Percentiles rank a stretch among this genome's conserved stretches.
Conservation (phyloP, 2,329 filamentous ascomycete genomes). For the Alternaria sp. region DNA sequence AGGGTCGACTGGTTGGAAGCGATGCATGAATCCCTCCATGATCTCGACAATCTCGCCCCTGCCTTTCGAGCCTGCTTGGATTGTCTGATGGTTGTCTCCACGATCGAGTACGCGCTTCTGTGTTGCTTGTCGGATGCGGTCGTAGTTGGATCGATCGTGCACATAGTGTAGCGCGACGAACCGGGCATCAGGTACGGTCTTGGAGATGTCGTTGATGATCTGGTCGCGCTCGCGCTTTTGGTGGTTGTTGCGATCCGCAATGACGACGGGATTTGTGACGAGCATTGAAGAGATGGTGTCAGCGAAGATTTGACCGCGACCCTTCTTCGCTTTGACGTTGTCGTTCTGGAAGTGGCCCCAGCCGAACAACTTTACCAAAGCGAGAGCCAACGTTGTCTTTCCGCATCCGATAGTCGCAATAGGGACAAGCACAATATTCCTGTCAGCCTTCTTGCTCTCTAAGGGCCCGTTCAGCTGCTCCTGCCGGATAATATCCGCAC, state of each 20-base stretch:
- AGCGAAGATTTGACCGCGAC: conserved; percentile 79
- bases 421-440: conserved; percentile 82
- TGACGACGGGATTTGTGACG: conserved; percentile 71
- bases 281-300: conserved; percentile 71
- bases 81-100: conserved; percentile 97
- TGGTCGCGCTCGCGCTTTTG: conserved; percentile 86
- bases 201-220: conserved; percentile 77
- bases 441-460: conserved; percentile 61
- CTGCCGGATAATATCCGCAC: conserved; percentile 82
- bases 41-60: conserved; percentile 79
- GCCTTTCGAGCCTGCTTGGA: conserved; percentile 80
- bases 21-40: conserved; percentile 90
- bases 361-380: conserved; percentile 79
- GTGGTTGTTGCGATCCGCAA: conserved; percentile 95
- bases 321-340: conserved; percentile 80
- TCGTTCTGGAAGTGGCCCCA: conserved; percentile 98
- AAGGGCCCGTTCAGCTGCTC: conserved; percentile 66
- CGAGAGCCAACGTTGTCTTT: conserved; percentile 90
- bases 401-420: conserved; percentile 95
- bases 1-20: conserved; percentile 80
- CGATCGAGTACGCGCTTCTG: conserved; percentile 79
- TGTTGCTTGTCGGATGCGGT: conserved; percentile 76
- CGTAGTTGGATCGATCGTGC: conserved; percentile 72
- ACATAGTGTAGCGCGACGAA: conserved; percentile 89
- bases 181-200: conserved; percentile 66